Conservation (phyloP, 1,284 basidiomycete genomes). For the Ganoderma meredithae region DNA sequence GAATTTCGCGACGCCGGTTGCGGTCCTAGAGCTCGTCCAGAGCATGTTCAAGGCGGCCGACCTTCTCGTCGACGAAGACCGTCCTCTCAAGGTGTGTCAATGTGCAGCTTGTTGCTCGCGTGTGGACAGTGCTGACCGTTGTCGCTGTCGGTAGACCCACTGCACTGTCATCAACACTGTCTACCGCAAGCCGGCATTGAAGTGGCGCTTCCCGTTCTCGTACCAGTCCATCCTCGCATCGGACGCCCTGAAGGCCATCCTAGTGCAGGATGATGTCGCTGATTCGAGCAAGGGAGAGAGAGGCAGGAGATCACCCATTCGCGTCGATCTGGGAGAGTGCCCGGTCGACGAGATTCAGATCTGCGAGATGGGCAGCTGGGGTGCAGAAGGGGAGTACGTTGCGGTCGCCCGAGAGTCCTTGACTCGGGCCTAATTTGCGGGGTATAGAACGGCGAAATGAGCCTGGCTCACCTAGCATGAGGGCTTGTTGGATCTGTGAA, state of each 20-base stretch:
- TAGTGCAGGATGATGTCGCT: conserved; percentile 2
- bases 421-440: background rate
- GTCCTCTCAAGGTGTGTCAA: conserved; percentile 63
- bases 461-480: background rate
- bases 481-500: background rate
- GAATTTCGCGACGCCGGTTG: background rate
- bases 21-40: conserved; percentile 51
- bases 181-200: conserved; percentile 51
- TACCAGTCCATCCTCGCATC: conserved; percentile 53
- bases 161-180: conserved; percentile 73
- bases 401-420: conserved; percentile 33
- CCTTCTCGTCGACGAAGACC: conserved; percentile 48
- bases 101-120: background rate
- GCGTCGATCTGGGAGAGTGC: conserved; percentile 55
- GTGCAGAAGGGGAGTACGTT: conserved; percentile 63
- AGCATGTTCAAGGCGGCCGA: conserved; percentile 57
- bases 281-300: background rate
- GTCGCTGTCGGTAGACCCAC: conserved; percentile 55
- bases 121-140: conserved; percentile 6
- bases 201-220: conserved; percentile 53
- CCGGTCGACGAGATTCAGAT: conserved; percentile 59
- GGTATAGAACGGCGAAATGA: background rate
- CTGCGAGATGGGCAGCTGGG: conserved; percentile 68
- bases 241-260: conserved; percentile 36
- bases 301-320: conserved; percentile 31